Evolutionary conservation across 331 rosid genomes (phyloP), one percentile per base, ranked within the genome.

Genomic region (Cucumis variabilis): DNA sequence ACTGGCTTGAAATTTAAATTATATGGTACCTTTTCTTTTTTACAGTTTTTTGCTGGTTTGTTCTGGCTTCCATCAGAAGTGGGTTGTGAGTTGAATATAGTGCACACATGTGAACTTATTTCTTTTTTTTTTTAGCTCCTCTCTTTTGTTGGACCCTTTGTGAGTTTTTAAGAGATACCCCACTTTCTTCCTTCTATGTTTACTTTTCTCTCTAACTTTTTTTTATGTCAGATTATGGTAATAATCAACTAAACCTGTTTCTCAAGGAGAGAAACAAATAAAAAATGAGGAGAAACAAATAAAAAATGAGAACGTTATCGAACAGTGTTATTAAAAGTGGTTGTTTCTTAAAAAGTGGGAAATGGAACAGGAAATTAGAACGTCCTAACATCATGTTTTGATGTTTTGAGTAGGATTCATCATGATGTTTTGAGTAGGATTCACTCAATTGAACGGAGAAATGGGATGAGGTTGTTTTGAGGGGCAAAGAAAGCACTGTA

Each of bases 21-120:
- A 62, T 82, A 33, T 37, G 86, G 55, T 62, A 62, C 23, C 58
- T 63, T 30, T 82, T 81, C 33, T 53, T 58, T 9, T 21, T 62
- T 16, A 60, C 68, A 79, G 66, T 80, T 80, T 28, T 51, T 80
- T 44, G 48, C 70, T 58, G 46, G 13, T 81, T 28, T 58, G 53
- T 60, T 58, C 85, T 81, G 85, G 46, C 68, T 58, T 55, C 68
- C 65, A 80, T 16, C 85, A 80, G 69, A 25, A 80, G 69, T 80
- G 68, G 69, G 69, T 80, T 55, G 50, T 80, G 85, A 44, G 70
- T 78, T 50, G 66, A 78, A 44, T 75, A 27, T 78, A n/a, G 65
- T 81, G 85, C 85, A 81, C 66, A 81, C 85, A 81, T 81, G 85
- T 81, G 85, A 81, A 27, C 85, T 81, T 5, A 1, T 12, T 11